These are phyloP conservation scores for Dalbergia cochinchinensis DNA, from an alignment of 306 rosid species.

Conservation along the genomic window DNA sequence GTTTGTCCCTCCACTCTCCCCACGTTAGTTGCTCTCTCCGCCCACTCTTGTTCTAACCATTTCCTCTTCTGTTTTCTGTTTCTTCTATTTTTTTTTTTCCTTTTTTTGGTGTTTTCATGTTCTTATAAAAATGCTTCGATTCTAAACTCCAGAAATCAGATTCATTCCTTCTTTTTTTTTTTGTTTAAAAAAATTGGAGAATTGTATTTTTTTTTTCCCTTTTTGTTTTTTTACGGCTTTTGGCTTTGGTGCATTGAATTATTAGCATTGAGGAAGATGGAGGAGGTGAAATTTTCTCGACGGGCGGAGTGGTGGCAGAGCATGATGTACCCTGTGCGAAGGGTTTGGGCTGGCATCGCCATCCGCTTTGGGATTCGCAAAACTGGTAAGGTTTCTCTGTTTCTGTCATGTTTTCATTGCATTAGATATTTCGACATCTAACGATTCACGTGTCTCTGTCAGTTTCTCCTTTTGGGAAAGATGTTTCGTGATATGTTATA, in stretches of 20 bases:
- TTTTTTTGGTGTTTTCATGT: background rate
- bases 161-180: background rate
- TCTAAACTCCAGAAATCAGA: background rate
- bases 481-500: too few relatives aligned
- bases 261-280: constrained; percentile 30
- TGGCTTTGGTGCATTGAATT: background rate
- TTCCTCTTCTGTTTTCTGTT: background rate
- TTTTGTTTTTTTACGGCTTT: background rate
- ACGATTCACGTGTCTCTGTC: too few relatives aligned
- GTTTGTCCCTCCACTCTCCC: background rate
- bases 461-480: too few relatives aligned
- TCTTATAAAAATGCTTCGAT: background rate
- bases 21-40: background rate
- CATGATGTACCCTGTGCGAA: constrained; percentile 51
- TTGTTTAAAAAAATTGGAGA: background rate
- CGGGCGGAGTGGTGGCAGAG: constrained; percentile 65
- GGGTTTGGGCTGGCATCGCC: constrained; percentile 56
- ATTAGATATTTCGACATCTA: background rate
- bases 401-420: background rate
- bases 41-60: background rate
- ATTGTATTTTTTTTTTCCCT: background rate
- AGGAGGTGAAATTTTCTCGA: constrained; percentile 38
- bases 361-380: constrained; percentile 60
- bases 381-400: constrained; percentile 49
- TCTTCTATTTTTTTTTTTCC: background rate